These are phyloP conservation scores for Carex cristatella DNA, from an alignment of 176 grass and related monocot species.

Conservation along the genomic window DNA sequence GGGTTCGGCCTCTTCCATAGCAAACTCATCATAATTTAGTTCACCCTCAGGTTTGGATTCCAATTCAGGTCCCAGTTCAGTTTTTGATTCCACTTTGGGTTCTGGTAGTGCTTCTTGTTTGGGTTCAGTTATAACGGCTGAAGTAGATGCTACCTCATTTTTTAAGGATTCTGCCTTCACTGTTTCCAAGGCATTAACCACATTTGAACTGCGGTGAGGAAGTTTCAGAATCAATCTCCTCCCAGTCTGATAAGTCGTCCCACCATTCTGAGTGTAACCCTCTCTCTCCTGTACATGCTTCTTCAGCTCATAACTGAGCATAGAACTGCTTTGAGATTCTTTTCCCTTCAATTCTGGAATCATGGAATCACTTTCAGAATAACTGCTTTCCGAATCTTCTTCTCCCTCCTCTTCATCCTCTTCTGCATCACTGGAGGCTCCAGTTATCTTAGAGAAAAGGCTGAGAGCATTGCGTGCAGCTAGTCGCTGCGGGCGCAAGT, in stretches of 20 bases:
- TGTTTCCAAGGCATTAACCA: constrained; percentile 40
- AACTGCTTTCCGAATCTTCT: constrained; percentile 45
- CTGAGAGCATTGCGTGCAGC: constrained; percentile 74
- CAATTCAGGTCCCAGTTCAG: constrained; percentile 21
- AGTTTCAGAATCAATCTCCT: constrained; percentile 75
- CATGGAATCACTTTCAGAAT: constrained; percentile 34
- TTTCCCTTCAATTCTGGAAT: neutral
- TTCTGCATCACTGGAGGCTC: constrained; percentile 54
- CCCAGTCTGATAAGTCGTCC: constrained; percentile 37
- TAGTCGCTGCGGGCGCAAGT: constrained; percentile 68
- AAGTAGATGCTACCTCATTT: constrained; percentile 27
- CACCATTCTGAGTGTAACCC: constrained; percentile 42
- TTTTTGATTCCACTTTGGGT: constrained; percentile 9
- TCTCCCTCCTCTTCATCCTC: constrained; percentile 59
- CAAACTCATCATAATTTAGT: constrained; percentile 27
- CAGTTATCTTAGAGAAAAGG: constrained; percentile 74
- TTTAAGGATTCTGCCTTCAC: constrained; percentile 34
- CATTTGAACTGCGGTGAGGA: constrained; percentile 42
- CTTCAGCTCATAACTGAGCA: constrained; percentile 18
- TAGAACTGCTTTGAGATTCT: constrained; percentile 27
- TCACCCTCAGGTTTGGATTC: constrained; percentile 41
- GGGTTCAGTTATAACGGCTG: constrained; percentile 11
- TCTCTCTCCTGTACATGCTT: constrained; percentile 40
- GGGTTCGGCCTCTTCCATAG: constrained; percentile 8
- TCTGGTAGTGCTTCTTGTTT: constrained; percentile 24